Base-by-base conservation (phyloP, 495 filamentous ascomycete species). In the Penicillium bovifimosum region DNA sequence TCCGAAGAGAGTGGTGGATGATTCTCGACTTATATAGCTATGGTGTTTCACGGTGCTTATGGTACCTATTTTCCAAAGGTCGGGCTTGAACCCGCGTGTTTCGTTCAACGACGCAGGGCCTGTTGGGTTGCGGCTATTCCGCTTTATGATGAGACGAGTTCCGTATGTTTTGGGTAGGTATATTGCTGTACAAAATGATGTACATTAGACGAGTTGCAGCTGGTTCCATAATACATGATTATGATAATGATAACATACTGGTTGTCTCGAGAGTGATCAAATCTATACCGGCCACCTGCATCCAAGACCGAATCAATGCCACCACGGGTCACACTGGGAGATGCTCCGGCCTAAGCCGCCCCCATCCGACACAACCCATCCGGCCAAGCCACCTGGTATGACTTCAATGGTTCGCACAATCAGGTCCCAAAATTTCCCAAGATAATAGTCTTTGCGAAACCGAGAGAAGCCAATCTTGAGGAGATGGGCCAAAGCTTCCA, bases 401-500 rank as follows among this genome's bases (percentile, higher is more conserved):
- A 35, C 16, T 35, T 49, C 38, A n/a, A 27, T 20, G 2, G 52
- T 44, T 20, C 36, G 38, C 44, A 24, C 52, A n/a, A 49, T 31
- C 13, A 49, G 11, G 34, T 6, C 9, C 52, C 52, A 54, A 17
- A 54, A 54, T 31, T 54, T 13, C 13, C 24, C 43, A 6, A 26
- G 9, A 11, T 36, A 54, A 26, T 5, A n/a, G 31, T 43, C 44
- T n/a, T 9, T 46, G 17, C 0, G 41, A 54, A 11, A 48, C 18
- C 52, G 44, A 54, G n/a, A 54, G n/a, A 36, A 9, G 47, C 52
- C 44, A 49, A 13, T 54, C 52, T 6, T 41, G 13, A n/a, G 36
- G 34, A 11, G 2, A 39, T 27, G 52, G 27, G 9, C 52, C 52
- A 43, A 42, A 48, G 27, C 41, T 26, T 34, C 29, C 32, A 53